These are phyloP conservation scores for Ephemerocybe angulata DNA, from an alignment of 768 basidiomycete genomes.

Conservation along the genomic window DNA sequence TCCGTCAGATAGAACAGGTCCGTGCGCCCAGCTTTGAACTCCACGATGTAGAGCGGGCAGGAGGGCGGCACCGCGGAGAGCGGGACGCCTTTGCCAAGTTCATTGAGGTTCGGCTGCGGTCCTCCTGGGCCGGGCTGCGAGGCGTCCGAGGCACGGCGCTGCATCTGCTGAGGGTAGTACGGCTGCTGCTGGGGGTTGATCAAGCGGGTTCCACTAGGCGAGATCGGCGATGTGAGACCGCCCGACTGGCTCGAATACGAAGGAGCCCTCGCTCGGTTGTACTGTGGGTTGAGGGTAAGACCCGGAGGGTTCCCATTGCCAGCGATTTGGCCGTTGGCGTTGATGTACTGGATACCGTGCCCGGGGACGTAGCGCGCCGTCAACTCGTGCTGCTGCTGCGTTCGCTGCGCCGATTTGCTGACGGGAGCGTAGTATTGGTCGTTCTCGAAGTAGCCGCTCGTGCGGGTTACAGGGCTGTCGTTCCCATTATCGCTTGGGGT, in stretches of 20 bases:
- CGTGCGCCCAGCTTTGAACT: conserved; percentile 96
- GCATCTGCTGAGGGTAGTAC: conserved; percentile 40
- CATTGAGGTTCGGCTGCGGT: conserved; percentile 29
- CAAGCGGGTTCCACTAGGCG: conserved; percentile 39
- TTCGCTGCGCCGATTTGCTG: conserved; percentile 16
- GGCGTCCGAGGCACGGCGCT: conserved; percentile 41
- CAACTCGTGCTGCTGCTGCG: conserved; percentile 30
- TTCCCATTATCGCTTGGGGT: conserved; percentile 61
- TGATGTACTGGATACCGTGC: conserved; percentile 58
- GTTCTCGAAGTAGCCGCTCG: conserved; percentile 40
- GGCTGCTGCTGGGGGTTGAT: conserved; percentile 47
- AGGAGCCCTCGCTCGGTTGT: conserved; percentile 39
- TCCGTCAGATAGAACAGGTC: conserved; percentile 92
- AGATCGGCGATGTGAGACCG: conserved; percentile 51
- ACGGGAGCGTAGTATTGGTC: conserved; percentile 32
- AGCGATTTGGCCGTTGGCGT: conserved; percentile 11
- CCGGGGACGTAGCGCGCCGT: conserved; percentile 63
- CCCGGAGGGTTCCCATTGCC: conserved; percentile 14
- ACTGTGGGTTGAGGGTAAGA: conserved; percentile 23
- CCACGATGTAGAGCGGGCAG: conserved; percentile 92
- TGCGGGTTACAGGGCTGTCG: neutral
- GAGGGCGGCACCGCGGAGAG: conserved; percentile 76
- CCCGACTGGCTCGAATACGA: conserved; percentile 35
- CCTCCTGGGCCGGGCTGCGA: conserved; percentile 17
- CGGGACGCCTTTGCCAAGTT: conserved; percentile 88